These are phyloP conservation scores for Ceratocystiopsis minuta DNA, from an alignment of 2,329 filamentous ascomycete genomes.

Conservation along the genomic window DNA sequence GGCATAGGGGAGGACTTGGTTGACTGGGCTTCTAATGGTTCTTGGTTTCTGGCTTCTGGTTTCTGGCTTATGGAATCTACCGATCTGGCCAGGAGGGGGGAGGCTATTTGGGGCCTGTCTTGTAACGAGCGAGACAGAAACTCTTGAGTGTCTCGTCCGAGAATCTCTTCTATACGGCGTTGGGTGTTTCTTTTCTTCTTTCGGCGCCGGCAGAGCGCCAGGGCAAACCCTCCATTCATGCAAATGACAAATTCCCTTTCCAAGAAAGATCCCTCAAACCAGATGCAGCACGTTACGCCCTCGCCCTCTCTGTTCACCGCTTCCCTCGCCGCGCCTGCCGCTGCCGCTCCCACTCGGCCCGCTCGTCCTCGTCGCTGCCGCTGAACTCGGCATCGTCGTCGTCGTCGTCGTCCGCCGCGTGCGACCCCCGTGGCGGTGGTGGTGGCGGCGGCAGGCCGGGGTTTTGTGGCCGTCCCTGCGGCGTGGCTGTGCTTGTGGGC, in stretches of 20 bases:
- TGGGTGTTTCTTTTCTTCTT: not conserved
- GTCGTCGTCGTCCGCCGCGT: conserved; percentile 12
- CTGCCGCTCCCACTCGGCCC: conserved; percentile 41
- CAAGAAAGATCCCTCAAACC: no score
- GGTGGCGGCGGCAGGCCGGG: conserved; percentile 4
- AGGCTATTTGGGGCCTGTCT: no score
- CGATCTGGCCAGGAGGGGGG: no score
- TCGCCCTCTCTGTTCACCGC: conserved; percentile 8
- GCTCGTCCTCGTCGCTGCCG: conserved; percentile 45
- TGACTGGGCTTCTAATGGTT: no score
- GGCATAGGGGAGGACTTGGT: no score
- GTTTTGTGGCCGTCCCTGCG: not conserved
- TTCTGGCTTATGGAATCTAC: no score
- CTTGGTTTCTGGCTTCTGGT: no score
- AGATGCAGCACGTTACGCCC: not conserved
- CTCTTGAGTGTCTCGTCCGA: no score
- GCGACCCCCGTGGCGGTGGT: not conserved
- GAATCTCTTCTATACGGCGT: no score
- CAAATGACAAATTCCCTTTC: no score
- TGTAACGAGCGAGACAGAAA: no score
- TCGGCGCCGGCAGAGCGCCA: not conserved
- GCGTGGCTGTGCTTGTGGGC: not conserved
- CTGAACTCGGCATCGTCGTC: conserved; percentile 44
- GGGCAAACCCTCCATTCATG: no score
- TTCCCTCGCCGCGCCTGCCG: conserved; percentile 17